Conservation (phyloP, 495 filamentous ascomycete species). For the Daldinia loculata region DNA sequence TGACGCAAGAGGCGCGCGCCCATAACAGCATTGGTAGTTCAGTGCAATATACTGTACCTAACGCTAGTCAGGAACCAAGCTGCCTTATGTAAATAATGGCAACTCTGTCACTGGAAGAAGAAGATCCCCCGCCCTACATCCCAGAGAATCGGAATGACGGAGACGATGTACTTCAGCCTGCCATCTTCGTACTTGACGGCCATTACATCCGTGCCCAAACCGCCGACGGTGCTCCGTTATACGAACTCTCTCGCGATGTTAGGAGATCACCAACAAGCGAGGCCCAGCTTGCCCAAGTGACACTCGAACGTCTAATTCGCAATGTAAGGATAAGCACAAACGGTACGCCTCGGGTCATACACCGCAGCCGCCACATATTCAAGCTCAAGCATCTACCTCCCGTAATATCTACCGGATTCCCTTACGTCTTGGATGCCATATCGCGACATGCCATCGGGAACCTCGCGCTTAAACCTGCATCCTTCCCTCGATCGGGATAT, state of each 20-base stretch:
- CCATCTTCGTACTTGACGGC: constrained; percentile 39
- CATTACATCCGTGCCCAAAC: constrained; percentile 43
- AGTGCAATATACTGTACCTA: neutral
- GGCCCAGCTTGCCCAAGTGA: constrained; percentile 42
- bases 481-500: constrained; percentile 40
- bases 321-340: constrained; percentile 35
- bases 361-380: constrained; percentile 42
- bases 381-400: constrained; percentile 38
- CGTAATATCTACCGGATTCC: constrained; percentile 26
- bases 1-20: neutral
- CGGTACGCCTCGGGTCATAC: constrained; percentile 31
- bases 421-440: constrained; percentile 31
- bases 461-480: constrained; percentile 33
- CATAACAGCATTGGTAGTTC: neutral
- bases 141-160: constrained; percentile 31
- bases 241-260: constrained; percentile 44
- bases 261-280: constrained; percentile 7
- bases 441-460: constrained; percentile 37
- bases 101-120: constrained; percentile 4
- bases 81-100: constrained; percentile 20
- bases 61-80: neutral
- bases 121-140: constrained; percentile 33
- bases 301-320: constrained; percentile 45
- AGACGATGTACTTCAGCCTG: constrained; percentile 45
- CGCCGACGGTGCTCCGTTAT: constrained; percentile 35